These are phyloP conservation scores for Pseudogymnoascus sp. DNA, from an alignment of 2,329 filamentous ascomycete genomes.

Conservation along the genomic window DNA sequence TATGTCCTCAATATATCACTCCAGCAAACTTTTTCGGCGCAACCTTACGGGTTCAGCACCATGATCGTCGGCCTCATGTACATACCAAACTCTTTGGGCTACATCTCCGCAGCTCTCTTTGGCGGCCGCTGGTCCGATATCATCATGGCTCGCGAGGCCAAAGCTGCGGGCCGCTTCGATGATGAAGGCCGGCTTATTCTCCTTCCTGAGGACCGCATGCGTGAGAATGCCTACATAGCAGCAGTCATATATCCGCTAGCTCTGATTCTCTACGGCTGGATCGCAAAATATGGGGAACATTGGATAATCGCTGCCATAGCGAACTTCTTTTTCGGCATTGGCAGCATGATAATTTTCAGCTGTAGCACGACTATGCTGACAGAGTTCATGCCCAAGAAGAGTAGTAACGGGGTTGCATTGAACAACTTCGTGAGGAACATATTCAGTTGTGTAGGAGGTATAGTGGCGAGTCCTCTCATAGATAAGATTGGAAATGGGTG, in stretches of 20 bases:
- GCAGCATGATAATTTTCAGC: slow-evolving; percentile 59
- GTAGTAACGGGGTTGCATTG: slow-evolving; percentile 66
- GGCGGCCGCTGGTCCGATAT: slow-evolving; percentile 72
- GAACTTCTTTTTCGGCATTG: slow-evolving; percentile 67
- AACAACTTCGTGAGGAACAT: slow-evolving; percentile 80
- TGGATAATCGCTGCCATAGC: slow-evolving; percentile 58
- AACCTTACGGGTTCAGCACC: slow-evolving; percentile 62
- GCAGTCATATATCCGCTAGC: slow-evolving; percentile 63
- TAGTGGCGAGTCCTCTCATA: slow-evolving; percentile 66
- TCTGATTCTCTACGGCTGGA: slow-evolving; percentile 73
- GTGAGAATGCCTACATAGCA: slow-evolving; percentile 73
- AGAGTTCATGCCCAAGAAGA: slow-evolving; percentile 69
- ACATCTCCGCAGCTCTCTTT: slow-evolving; percentile 59
- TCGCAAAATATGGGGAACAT: slow-evolving; percentile 52
- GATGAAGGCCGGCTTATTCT: slow-evolving; percentile 58
- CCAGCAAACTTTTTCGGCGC: slow-evolving; percentile 57
- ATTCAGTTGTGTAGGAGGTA: slow-evolving; percentile 62
- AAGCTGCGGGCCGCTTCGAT: slow-evolving; percentile 62
- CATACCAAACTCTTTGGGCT: slow-evolving; percentile 68
- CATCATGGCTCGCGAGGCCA: slow-evolving; percentile 73
- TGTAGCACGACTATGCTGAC: slow-evolving; percentile 69
- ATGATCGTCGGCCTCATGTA: slow-evolving; percentile 70
- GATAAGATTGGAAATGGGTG: slow-evolving; percentile 66
- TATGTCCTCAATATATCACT: slow-evolving; percentile 74
- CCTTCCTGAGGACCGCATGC: slow-evolving; percentile 73